These are phyloP conservation scores for Tetracentron sinense DNA, from an alignment of 164 flowering plant species.

Conservation along the genomic window DNA sequence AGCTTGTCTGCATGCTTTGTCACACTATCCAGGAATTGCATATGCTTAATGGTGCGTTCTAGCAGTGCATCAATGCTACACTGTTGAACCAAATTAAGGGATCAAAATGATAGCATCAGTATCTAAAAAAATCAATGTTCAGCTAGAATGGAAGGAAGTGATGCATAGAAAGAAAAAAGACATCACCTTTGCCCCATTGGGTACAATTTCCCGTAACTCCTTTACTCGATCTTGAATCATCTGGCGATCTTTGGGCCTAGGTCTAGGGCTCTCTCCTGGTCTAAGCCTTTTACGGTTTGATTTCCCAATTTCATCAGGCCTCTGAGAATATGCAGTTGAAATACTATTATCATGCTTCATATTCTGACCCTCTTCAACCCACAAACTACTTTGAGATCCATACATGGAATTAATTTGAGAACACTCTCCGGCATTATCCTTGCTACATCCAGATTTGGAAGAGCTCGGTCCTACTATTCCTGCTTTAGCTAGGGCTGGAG, in stretches of 20 bases:
- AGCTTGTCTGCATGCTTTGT: constrained; percentile 96
- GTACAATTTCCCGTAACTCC: constrained; percentile 92
- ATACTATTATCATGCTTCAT: constrained; percentile 44
- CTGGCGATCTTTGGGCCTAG: constrained; percentile 99
- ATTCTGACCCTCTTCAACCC: constrained; percentile 52
- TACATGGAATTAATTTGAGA: constrained; percentile 43
- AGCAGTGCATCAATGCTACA: constrained; percentile 96
- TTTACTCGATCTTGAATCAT: constrained; percentile 98
- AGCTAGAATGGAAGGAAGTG: not conserved
- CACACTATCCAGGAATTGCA: constrained; percentile 97
- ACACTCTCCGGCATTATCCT: constrained; percentile 35
- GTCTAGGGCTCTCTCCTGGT: constrained; percentile 93
- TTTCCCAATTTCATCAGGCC: constrained; percentile 51
- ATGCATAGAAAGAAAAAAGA: not conserved
- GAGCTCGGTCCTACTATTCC: constrained; percentile 37
- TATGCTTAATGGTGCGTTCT: constrained; percentile 94
- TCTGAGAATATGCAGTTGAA: constrained; percentile 60
- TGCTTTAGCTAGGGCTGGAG: constrained; percentile 30
- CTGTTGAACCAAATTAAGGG: constrained; percentile 41
- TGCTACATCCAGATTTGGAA: constrained; percentile 32
- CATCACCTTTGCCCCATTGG: constrained; percentile 87
- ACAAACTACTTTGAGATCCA: constrained; percentile 66
- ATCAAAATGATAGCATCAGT: constrained; percentile 9
- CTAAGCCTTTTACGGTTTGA: constrained; percentile 79
- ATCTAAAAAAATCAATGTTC: not conserved